Evolutionary conservation across 371 early-diverging fungal genomes (phyloP), one percentile per base, ranked within the genome.

Genomic region (Quaeritorhiza haematococci): DNA sequence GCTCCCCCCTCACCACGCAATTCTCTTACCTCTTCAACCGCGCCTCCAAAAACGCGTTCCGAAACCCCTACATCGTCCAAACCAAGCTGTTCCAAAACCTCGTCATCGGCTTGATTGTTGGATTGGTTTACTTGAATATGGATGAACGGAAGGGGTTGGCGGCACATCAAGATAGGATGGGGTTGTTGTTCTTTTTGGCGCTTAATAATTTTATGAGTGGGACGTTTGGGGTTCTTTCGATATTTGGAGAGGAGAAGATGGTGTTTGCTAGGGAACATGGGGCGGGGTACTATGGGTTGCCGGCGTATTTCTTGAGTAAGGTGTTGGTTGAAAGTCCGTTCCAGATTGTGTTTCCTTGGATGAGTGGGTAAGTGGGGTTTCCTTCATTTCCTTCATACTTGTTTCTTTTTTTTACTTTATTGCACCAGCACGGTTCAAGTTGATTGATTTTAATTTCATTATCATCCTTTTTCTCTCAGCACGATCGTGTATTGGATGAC

Each of bases 201-300:
- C 56, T 78, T 49, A 67, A 75, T n/a, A 57, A 55, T 8, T 59
- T 59, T 17, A 52, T 67, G 56, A 27, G 42, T 3, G 17, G 43
- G 3, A 30, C 43, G 41, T 59, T 51, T 27, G 19, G 41, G 3
- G 75, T 81, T 6, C 58, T 83, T 51, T 68, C 72, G 15, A 71
- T 76, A 13, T 86, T 84, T 59, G 69, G 78, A 1, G 67, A 62
- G 0, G 77, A 77, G 52, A 76, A 78, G 27, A 2, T 47, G 6
- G 74, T 87, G 23, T 85, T 86, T 35, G 52, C 64, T 53, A 72
- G 84, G 48, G 87, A 87, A 50, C 71, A 73, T 52, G 72, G 73
- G 8, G 67, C 71, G 21, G 83, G 82, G 0, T 84, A 83, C 64
- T 87, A 87, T 66, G 52, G 64, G 0, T 57, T 80, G 21, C 72